Conservation (phyloP, 2,329 filamentous ascomycete genomes). For the Dothistroma septosporum region DNA sequence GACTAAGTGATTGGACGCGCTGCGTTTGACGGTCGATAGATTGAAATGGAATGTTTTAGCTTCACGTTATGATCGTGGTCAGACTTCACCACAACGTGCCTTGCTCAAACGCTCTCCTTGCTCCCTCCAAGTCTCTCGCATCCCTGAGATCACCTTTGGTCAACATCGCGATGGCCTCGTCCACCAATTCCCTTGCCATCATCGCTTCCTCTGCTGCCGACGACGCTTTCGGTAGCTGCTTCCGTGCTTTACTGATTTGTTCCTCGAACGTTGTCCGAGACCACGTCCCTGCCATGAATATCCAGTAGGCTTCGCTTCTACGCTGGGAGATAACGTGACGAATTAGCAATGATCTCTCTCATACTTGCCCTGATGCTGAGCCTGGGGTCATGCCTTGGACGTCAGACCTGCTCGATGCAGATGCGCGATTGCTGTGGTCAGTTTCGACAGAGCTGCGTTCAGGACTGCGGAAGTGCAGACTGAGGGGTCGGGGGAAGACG, state of each 20-base stretch:
- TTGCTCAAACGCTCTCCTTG: conserved; percentile 1
- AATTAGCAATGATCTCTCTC: not conserved
- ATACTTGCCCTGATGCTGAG: too few relatives aligned
- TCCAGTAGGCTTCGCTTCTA: conserved; percentile 18
- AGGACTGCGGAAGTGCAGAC: conserved; percentile 2
- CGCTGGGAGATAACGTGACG: not conserved
- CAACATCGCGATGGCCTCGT: conserved; percentile 16
- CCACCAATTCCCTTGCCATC: conserved; percentile 10
- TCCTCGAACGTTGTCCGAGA: conserved; percentile 10
- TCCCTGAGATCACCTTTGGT: conserved; percentile 11
- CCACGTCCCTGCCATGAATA: conserved; percentile 19
- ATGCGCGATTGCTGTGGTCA: conserved; percentile 16
- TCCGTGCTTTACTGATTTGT: conserved; percentile 6
- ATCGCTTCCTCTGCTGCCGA: conserved; percentile 14
- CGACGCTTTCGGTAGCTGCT: not conserved
- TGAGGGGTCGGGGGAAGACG: not conserved
- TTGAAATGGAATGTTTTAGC: conserved; percentile 5
- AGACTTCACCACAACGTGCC: not conserved
- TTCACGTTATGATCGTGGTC: not conserved
- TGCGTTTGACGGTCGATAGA: conserved; percentile 8
- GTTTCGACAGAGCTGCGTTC: conserved; percentile 10
- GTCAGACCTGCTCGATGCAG: conserved; percentile 14
- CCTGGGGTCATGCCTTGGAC: not conserved
- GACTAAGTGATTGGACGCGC: conserved; percentile 1
- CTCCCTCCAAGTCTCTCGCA: conserved; percentile 10